Percentiles rank a stretch among this genome's conserved stretches.
Evolutionary conservation across 768 basidiomycete genomes (phyloP).

Genomic region (Xerocomus potaroensis): DNA sequence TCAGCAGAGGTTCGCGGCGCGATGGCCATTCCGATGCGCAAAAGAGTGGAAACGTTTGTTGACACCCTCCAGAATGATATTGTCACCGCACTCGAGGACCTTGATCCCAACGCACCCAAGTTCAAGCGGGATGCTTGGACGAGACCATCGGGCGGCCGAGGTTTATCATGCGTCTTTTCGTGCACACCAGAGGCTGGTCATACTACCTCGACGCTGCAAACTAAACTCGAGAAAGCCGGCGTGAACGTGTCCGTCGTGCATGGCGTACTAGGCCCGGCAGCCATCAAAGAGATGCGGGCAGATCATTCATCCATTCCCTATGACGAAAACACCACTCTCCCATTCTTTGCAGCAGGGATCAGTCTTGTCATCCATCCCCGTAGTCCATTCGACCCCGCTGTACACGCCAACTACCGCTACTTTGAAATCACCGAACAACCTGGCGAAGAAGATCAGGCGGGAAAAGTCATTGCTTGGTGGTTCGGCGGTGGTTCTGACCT

Average conservation of each 20-base stretch:
- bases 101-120: conserved; percentile 64
- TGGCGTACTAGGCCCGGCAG: conserved; percentile 80
- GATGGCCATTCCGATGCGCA: conserved; percentile 53
- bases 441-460: conserved; percentile 33
- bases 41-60: conserved; percentile 74
- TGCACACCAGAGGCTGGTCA: conserved; percentile 31
- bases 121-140: conserved; percentile 85
- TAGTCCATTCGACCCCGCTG: conserved; percentile 91
- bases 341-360: conserved; percentile 91
- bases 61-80: conserved; percentile 74
- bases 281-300: conserved; percentile 91
- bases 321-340: conserved; percentile 57
- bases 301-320: conserved; percentile 79
- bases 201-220: conserved; percentile 34
- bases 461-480: conserved; percentile 87
- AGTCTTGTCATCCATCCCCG: conserved; percentile 92
- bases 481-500: conserved; percentile 96
- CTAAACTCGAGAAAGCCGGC: conserved; percentile 90
- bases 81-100: conserved; percentile 66
- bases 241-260: conserved; percentile 94
- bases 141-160: conserved; percentile 63
- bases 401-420: conserved; percentile 96
- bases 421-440: conserved; percentile 78
- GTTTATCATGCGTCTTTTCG: conserved; percentile 81
- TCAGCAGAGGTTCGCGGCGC: too few relatives aligned